Percentiles rank a stretch among this genome's conserved stretches.
Evolutionary conservation across 2,329 filamentous ascomycete species (phyloP).

Genomic region (Taxawa tesnikishii): DNA sequence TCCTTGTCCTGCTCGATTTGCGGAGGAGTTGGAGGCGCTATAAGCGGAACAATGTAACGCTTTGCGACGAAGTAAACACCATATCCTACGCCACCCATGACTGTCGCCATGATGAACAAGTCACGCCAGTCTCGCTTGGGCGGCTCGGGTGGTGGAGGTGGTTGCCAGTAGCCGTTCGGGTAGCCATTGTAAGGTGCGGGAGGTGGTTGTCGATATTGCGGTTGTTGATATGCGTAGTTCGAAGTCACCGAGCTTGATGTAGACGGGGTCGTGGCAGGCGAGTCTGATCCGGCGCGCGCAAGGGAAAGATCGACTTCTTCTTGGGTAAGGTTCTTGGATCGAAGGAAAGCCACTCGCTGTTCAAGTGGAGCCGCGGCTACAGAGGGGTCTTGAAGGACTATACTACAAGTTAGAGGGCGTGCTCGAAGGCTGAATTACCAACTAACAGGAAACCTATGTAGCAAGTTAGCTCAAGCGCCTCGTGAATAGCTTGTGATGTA

Average conservation of each 20-base stretch:
- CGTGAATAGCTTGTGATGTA: neutral
- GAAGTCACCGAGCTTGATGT: slow-evolving; percentile 5
- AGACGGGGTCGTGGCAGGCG: slow-evolving; percentile 33
- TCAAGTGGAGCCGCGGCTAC: slow-evolving; percentile 84
- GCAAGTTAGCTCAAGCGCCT: slow-evolving; percentile 13
- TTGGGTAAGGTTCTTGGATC: slow-evolving; percentile 92
- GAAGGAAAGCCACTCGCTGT: slow-evolving; percentile 82
- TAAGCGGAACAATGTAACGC: slow-evolving; percentile 83
- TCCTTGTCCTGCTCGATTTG: slow-evolving; percentile 92
- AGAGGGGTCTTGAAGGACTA: slow-evolving; percentile 87
- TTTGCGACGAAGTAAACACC: slow-evolving; percentile 81
- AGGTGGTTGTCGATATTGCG: slow-evolving; percentile 31
- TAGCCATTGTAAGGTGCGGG: slow-evolving; percentile 32
- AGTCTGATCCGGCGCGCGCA: slow-evolving; percentile 55
- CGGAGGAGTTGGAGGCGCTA: slow-evolving; percentile 85
- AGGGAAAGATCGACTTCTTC: slow-evolving; percentile 86
- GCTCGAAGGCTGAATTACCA: too few relatives aligned
- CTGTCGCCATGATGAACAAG: slow-evolving; percentile 99
- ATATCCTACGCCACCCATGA: slow-evolving; percentile 80
- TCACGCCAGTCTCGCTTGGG: slow-evolving; percentile 91
- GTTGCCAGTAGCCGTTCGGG: slow-evolving; percentile 40
- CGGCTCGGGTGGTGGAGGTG: slow-evolving; percentile 40
- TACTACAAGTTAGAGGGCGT: too few relatives aligned
- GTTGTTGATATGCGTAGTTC: slow-evolving; percentile 12
- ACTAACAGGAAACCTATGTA: slow-evolving; percentile 41